phyloP scores from a whole-genome alignment of 1,284 basidiomycete species.

The Ganoderma meredithae region DNA sequence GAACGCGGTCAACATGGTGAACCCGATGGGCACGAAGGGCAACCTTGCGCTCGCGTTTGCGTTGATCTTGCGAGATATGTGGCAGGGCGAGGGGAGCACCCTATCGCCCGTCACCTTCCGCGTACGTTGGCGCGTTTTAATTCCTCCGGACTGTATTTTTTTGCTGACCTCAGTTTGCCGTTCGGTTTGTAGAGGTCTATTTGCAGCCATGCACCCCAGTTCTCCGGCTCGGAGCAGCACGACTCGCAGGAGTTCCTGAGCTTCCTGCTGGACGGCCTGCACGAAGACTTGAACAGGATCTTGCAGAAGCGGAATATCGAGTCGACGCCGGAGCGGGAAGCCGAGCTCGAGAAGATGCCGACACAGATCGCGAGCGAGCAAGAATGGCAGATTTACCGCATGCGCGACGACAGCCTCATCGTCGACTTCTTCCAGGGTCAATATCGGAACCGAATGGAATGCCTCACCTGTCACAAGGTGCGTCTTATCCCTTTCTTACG shows the following conservation, averaged over 20 bases:
- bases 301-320: slow-evolving; percentile 78
- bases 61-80: slow-evolving; percentile 85
- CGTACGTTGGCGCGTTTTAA: slow-evolving; percentile 55
- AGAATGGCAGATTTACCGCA: slow-evolving; percentile 93
- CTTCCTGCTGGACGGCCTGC: slow-evolving; percentile 94
- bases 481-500: slow-evolving; percentile 37
- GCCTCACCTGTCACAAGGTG: slow-evolving; percentile 90
- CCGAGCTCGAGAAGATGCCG: slow-evolving; percentile 86
- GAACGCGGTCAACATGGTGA: slow-evolving; percentile 86
- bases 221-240: slow-evolving; percentile 92
- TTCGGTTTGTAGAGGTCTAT: slow-evolving; percentile 73
- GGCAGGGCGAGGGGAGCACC: slow-evolving; percentile 87
- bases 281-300: slow-evolving; percentile 95
- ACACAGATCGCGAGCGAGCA: slow-evolving; percentile 91
- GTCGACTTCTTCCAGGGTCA: slow-evolving; percentile 99
- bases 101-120: slow-evolving; percentile 88
- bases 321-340: slow-evolving; percentile 86
- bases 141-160: no score
- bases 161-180: no score
- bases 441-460: slow-evolving; percentile 91
- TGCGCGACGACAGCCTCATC: slow-evolving; percentile 92
- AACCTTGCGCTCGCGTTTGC: slow-evolving; percentile 86
- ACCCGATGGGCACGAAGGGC: slow-evolving; percentile 91
- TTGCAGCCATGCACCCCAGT: slow-evolving; percentile 86
- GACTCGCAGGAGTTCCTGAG: slow-evolving; percentile 98